Percentiles rank a stretch among this genome's conserved stretches.
phyloP scores from a whole-genome alignment of 2,329 filamentous ascomycete species.

The Colletotrichum lentis region DNA sequence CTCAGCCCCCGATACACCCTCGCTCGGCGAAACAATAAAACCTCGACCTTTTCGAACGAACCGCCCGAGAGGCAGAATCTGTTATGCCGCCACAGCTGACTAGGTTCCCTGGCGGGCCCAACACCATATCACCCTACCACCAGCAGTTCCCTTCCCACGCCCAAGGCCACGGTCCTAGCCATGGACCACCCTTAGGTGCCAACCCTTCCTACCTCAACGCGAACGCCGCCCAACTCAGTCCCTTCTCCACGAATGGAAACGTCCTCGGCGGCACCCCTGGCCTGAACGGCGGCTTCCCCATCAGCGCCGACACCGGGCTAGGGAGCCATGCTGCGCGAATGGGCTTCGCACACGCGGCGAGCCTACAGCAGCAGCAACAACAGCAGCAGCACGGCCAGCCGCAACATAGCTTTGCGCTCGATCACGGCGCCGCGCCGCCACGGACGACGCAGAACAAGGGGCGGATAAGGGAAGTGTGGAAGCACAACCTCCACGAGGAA shows the following conservation, averaged over 20 bases:
- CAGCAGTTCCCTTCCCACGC: slow-evolving; percentile 63
- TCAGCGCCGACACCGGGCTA: slow-evolving; percentile 74
- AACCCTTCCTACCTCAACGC: slow-evolving; percentile 77
- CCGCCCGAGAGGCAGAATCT: slow-evolving; percentile 34
- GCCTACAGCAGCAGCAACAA: slow-evolving; percentile 63
- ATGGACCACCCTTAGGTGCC: slow-evolving; percentile 64
- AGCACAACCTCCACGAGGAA: slow-evolving; percentile 88
- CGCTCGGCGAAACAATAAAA: slow-evolving; percentile 17
- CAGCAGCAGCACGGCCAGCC: slow-evolving; percentile 65
- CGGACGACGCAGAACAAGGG: slow-evolving; percentile 73
- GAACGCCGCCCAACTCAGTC: slow-evolving; percentile 72
- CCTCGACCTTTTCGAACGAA: slow-evolving; percentile 5
- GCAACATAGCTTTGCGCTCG: slow-evolving; percentile 41
- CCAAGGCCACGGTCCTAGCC: slow-evolving; percentile 57
- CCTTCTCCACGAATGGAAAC: slow-evolving; percentile 68
- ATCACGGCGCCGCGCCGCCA: slow-evolving; percentile 43
- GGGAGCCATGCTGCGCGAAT: slow-evolving; percentile 88
- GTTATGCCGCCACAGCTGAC: slow-evolving; percentile 55
- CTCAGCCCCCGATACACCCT: slow-evolving; percentile 22
- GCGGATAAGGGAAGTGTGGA: slow-evolving; percentile 96
- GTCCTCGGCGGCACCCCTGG: slow-evolving; percentile 67
- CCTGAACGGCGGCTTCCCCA: slow-evolving; percentile 63
- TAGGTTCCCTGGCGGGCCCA: slow-evolving; percentile 58
- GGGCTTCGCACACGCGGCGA: slow-evolving; percentile 80
- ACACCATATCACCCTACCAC: slow-evolving; percentile 53